Evolutionary conservation across 306 rosid genomes (phyloP).

Genomic region (Lathyrus sativus): DNA sequence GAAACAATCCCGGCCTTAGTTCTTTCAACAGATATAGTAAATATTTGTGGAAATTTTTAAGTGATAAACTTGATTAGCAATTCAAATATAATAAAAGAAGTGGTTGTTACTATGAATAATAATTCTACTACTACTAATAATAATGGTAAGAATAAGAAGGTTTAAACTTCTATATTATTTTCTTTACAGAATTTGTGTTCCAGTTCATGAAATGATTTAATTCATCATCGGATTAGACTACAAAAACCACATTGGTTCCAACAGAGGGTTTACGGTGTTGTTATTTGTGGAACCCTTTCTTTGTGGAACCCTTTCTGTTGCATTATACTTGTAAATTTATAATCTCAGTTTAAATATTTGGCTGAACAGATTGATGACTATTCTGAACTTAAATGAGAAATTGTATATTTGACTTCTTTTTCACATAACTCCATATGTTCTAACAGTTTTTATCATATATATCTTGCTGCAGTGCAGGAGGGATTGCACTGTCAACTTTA

Average conservation of each 20-base stretch:
- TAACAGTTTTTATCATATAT: slow-evolving; percentile 41
- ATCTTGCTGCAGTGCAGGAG: slow-evolving; percentile 92
- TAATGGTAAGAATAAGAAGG: background rate
- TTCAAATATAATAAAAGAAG: background rate
- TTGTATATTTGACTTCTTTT: slow-evolving; percentile 28
- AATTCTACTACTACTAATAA: no score
- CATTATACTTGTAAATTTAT: slow-evolving; percentile 8
- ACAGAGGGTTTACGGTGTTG: background rate
- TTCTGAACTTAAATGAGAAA: background rate
- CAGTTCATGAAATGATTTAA: slow-evolving; percentile 8
- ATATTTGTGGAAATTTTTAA: background rate
- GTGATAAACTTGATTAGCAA: background rate
- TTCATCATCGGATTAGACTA: background rate
- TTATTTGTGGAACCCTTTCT: slow-evolving; percentile 11
- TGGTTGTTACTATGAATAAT: background rate
- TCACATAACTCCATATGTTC: background rate
- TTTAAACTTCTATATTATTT: slow-evolving; percentile 13
- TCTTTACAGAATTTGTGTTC: slow-evolving; percentile 1
- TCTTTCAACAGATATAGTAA: background rate
- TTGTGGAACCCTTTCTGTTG: slow-evolving; percentile 12
- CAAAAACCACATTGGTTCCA: slow-evolving; percentile 6
- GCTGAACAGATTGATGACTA: slow-evolving; percentile 1
- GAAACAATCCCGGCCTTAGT: background rate
- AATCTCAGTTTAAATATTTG: slow-evolving; percentile 14
- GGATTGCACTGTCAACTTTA: slow-evolving; percentile 93